Evolutionary conservation across 2,329 filamentous ascomycete species (phyloP).

Genomic region (Leptodontidium sp.): DNA sequence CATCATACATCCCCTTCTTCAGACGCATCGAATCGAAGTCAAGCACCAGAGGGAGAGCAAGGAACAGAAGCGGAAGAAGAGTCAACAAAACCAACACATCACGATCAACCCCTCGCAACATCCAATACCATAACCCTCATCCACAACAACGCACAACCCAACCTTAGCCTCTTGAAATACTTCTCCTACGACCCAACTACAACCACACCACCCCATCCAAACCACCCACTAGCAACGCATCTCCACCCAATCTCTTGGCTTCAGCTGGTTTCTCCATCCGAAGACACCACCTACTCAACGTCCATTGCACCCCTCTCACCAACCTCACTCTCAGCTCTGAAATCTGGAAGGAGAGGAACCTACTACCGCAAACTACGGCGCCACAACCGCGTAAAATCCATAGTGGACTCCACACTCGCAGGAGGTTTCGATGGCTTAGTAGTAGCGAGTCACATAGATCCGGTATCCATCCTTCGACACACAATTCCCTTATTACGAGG

Average conservation of each 20-base stretch:
- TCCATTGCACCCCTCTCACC: conserved; percentile 67
- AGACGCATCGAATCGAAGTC: not conserved
- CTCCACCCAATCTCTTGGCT: conserved; percentile 91
- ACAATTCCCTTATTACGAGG: conserved; percentile 82
- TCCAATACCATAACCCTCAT: conserved; percentile 81
- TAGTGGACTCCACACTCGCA: conserved; percentile 77
- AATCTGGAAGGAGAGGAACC: conserved; percentile 81
- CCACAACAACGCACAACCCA: conserved; percentile 85
- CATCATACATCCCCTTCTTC: conserved; percentile 47
- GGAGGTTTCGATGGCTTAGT: conserved; percentile 87
- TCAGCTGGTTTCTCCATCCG: conserved; percentile 80
- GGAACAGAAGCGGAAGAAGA: conserved; percentile 21
- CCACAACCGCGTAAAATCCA: conserved; percentile 75
- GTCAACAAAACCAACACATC: conserved; percentile 23
- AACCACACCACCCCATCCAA: conserved; percentile 54
- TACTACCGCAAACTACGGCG: conserved; percentile 90
- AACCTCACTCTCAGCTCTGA: conserved; percentile 73
- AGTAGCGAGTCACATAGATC: conserved; percentile 84
- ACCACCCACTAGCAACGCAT: conserved; percentile 83
- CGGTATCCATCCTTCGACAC: conserved; percentile 76
- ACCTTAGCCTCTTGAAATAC: conserved; percentile 86
- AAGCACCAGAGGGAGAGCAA: not conserved
- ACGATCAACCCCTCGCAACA: conserved; percentile 38
- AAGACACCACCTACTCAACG: conserved; percentile 76
- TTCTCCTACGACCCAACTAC: conserved; percentile 80